A percentile compares a stretch with the other conserved stretches of the same genome.
Evolutionary conservation across 257 asterid species (phyloP).

Genomic region (Petrea volubilis): DNA sequence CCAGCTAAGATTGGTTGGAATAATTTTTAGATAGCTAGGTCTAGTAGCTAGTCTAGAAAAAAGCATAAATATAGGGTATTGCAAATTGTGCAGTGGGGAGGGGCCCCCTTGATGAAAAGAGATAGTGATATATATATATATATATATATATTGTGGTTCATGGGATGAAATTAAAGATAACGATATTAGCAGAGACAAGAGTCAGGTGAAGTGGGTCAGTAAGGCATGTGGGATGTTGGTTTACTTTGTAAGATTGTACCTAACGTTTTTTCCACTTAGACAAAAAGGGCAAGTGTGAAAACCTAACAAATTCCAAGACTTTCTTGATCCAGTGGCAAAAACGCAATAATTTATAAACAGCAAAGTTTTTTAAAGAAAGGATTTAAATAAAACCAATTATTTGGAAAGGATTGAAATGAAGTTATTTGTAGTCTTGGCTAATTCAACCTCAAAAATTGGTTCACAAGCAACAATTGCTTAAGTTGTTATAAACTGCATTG

Average conservation of each 20-base stretch:
- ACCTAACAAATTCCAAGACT: background rate
- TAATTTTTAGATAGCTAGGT: background rate
- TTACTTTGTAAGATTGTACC: constrained; percentile 30
- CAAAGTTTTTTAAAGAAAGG: too few relatives aligned
- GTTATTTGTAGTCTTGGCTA: too few relatives aligned
- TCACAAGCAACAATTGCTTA: too few relatives aligned
- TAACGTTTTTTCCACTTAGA: constrained; percentile 25
- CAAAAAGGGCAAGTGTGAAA: constrained; percentile 7
- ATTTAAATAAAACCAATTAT: too few relatives aligned
- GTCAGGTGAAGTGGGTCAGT: constrained; percentile 44
- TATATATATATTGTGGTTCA: too few relatives aligned
- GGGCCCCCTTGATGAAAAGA: constrained; percentile 19
- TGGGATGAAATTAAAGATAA: constrained; percentile 30
- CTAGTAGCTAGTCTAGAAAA: constrained; percentile 1
- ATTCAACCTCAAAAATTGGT: too few relatives aligned
- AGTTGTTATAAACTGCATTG: too few relatives aligned
- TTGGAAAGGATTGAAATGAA: too few relatives aligned
- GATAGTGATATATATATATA: background rate
- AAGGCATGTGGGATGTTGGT: constrained; percentile 50
- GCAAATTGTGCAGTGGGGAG: background rate
- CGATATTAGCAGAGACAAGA: constrained; percentile 44
- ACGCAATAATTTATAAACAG: too few relatives aligned
- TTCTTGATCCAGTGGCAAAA: background rate
- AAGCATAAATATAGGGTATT: background rate
- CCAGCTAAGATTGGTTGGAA: constrained; percentile 10